Conservation (phyloP, 2,329 filamentous ascomycete species). For the Penicillium glabrum region DNA sequence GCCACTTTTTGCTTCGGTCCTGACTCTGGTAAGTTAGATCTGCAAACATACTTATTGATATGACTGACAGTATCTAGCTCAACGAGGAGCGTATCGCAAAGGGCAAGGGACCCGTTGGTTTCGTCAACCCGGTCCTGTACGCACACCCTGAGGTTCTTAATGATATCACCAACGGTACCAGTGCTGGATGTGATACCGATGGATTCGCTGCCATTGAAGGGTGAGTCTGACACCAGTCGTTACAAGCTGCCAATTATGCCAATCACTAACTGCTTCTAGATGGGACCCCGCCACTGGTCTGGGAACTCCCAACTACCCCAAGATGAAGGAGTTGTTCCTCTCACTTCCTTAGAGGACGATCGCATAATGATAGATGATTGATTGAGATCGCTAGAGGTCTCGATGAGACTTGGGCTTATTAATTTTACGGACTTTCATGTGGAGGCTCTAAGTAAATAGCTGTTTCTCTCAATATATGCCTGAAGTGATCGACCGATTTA, state of each 20-base stretch:
- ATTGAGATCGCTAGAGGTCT: neutral
- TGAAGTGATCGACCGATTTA: too few relatives aligned
- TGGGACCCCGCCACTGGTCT: constrained; percentile 35
- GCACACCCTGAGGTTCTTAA: constrained; percentile 34
- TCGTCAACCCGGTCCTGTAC: constrained; percentile 51
- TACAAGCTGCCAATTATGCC: neutral
- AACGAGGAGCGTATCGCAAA: constrained; percentile 51
- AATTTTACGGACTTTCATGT: neutral
- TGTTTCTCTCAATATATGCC: neutral
- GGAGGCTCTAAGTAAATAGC: neutral
- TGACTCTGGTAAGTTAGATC: constrained; percentile 26
- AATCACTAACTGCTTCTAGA: neutral
- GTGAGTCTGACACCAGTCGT: constrained; percentile 5
- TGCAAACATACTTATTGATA: neutral
- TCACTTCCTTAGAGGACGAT: constrained; percentile 13
- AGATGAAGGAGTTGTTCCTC: constrained; percentile 31
- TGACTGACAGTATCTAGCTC: constrained; percentile 25
- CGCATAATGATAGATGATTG: neutral
- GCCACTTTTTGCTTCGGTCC: constrained; percentile 31
- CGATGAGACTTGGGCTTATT: neutral
- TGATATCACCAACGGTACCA: constrained; percentile 44
- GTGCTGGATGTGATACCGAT: constrained; percentile 27
- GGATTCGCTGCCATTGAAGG: constrained; percentile 28
- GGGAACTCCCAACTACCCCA: constrained; percentile 32
- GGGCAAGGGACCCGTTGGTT: constrained; percentile 52